Percentiles rank a stretch among this genome's conserved stretches.
Evolutionary conservation across 208 protist genomes (phyloP).

Genomic region (Herpetomonas tarakana): DNA sequence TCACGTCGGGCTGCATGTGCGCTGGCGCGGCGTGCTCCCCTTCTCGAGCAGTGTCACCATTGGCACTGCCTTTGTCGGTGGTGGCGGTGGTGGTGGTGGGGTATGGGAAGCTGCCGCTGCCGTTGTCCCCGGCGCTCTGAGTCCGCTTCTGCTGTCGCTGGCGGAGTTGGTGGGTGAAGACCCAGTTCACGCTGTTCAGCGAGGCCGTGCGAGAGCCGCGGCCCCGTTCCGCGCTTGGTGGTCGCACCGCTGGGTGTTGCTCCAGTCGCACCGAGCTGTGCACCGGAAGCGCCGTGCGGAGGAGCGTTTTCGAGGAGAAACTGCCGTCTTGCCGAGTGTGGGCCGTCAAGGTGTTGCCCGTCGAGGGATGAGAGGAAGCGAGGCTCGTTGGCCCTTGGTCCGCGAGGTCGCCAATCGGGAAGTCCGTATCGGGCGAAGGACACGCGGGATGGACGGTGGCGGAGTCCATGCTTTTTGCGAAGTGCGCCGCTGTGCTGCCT

Average conservation of each 20-base stretch:
- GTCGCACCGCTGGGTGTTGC: neutral
- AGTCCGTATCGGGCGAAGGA: no score
- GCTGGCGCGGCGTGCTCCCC: no score
- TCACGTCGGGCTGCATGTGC: no score
- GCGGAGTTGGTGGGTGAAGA: neutral
- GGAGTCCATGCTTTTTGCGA: no score
- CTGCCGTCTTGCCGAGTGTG: no score
- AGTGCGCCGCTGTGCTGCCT: no score
- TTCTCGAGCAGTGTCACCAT: neutral
- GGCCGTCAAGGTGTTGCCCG: no score
- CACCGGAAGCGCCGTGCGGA: neutral
- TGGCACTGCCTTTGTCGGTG: neutral
- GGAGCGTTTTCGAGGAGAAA: no score
- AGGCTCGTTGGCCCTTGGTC: no score
- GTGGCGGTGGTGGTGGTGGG: neutral
- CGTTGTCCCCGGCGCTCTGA: neutral
- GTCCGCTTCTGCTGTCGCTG: neutral
- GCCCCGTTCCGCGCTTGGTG: neutral
- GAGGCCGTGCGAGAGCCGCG: neutral
- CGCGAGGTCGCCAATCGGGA: no score
- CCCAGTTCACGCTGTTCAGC: neutral
- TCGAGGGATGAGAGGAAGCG: no score
- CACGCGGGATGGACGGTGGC: no score
- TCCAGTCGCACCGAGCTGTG: neutral
- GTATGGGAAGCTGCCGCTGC: neutral